Base-by-base conservation (phyloP, 305 asterid genomes). In the Stenogyne calaminthoides region DNA sequence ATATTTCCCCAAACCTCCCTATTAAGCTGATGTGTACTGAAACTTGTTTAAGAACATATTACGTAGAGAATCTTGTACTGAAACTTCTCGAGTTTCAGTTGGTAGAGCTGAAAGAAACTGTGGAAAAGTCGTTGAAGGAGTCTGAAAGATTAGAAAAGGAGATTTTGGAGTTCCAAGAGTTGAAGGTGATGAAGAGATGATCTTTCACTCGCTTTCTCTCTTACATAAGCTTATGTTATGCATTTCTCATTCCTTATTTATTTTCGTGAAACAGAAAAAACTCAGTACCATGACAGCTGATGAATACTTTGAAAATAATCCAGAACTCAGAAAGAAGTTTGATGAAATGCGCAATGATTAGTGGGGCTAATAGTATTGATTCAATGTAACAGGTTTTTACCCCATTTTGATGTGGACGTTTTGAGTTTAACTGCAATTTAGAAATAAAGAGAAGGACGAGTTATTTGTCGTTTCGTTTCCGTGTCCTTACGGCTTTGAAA, bases 281-380 rank as follows among this genome's bases (percentile, higher is more conserved):
- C 87, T 95, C 2, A 90, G 93, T 49, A 95, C 99, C 74, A 92
- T 92, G 97, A 92, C 98, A 52, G 96, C 97, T 18, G 97, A 92
- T 12, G 99, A 95, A 42, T 95, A 95, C 85, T 95, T 95, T 47
- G 96, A 69, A 12, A 90, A 95, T 90, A 96, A 90, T 67, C 99
- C 99, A 0, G 99, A 95, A 81, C 90, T 95, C 77, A 92, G 83
- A 86, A 90, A 92, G 96, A 90, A 89, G 83, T 95, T 95, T 68
- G 98, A 95, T 16, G 99, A 95, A 84, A 89, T 95, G 49, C 87
- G 99, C 66, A 92, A 95, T 39, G 99, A 95, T 69, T 84, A 92
- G 77, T 95, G 99, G 99, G 99, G 98, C 22, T 94, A 90, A 40
- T 91, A 85, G 72, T 69, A 74, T 65, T 71, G 66, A 72, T 69